Conservation (phyloP, 2,329 filamentous ascomycete genomes). For the Cladosporium velox region DNA sequence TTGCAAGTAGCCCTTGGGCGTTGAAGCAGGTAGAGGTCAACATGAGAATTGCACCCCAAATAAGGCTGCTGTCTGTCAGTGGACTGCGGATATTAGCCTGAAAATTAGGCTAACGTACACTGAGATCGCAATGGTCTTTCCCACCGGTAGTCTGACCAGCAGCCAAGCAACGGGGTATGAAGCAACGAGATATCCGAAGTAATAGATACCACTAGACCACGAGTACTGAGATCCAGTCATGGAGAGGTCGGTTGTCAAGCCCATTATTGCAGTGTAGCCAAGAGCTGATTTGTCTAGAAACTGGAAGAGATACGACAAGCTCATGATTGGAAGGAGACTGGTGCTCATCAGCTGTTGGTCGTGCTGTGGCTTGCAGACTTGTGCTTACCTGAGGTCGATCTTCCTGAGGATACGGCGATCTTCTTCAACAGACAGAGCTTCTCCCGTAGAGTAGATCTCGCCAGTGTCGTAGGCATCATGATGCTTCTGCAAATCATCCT, state of each 20-base stretch:
- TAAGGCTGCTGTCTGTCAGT: neutral
- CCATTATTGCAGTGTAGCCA: neutral
- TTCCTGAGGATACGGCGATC: neutral
- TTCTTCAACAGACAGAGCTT: neutral
- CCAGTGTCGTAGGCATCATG: neutral
- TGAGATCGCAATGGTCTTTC: neutral
- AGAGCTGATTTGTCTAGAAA: neutral
- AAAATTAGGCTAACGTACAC: neutral
- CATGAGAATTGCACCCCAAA: neutral
- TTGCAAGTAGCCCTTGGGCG: neutral
- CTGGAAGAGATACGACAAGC: neutral
- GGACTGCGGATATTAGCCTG: neutral
- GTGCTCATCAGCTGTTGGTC: neutral
- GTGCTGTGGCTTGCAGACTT: neutral
- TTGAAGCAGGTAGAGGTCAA: neutral
- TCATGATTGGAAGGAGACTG: neutral
- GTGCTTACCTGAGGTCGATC: neutral
- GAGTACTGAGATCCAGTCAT: slow-evolving; percentile 57
- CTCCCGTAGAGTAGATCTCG: neutral
- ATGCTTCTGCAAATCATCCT: neutral
- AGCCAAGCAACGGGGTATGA: slow-evolving; percentile 60
- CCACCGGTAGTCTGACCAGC: slow-evolving; percentile 59
- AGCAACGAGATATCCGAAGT: slow-evolving; percentile 59
- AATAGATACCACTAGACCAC: slow-evolving; percentile 63
- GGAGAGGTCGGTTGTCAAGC: neutral